Conservation (phyloP, 805 yeast genomes). For the Scheffersomyces lignosus region DNA sequence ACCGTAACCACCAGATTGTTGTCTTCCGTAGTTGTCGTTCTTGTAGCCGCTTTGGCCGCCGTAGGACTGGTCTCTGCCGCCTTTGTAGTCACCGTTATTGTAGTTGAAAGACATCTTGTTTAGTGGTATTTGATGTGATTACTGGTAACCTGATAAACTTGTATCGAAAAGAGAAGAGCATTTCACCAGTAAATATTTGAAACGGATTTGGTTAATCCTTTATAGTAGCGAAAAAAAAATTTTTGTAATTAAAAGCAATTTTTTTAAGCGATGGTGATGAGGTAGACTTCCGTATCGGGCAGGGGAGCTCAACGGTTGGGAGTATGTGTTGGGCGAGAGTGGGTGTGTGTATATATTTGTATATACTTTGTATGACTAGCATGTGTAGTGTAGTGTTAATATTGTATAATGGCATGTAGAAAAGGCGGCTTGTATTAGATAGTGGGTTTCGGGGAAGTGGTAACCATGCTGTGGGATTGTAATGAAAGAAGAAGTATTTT, state of each 20-base stretch:
- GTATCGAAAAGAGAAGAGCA: constrained; percentile 1
- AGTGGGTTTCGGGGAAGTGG: no score
- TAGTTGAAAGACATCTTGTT: constrained; percentile 43
- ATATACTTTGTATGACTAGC: no score
- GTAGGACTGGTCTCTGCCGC: constrained; percentile 12
- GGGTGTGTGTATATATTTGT: no score
- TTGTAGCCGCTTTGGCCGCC: constrained; percentile 27
- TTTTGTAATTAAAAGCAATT: constrained; percentile 4
- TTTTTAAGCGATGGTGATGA: constrained; percentile 4
- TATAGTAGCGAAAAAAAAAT: constrained; percentile 4
- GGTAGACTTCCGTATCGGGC: constrained; percentile 8
- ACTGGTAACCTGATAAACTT: neutral
- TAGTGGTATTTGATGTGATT: neutral
- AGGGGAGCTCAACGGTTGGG: no score
- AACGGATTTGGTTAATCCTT: constrained; percentile 2
- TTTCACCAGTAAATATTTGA: neutral
- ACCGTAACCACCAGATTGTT: constrained; percentile 25
- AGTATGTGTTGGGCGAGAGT: no score
- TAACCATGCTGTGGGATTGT: no score
- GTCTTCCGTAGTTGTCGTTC: constrained; percentile 34
- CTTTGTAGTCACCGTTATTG: constrained; percentile 21
- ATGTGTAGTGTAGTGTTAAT: no score
- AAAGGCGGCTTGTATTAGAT: no score
- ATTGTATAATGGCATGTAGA: no score
- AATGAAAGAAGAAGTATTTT: no score